A percentile compares a stretch with the other conserved stretches of the same genome.
These are phyloP conservation scores for Lactifluus piperatus DNA, from an alignment of 768 basidiomycete species.

Conservation along the genomic window DNA sequence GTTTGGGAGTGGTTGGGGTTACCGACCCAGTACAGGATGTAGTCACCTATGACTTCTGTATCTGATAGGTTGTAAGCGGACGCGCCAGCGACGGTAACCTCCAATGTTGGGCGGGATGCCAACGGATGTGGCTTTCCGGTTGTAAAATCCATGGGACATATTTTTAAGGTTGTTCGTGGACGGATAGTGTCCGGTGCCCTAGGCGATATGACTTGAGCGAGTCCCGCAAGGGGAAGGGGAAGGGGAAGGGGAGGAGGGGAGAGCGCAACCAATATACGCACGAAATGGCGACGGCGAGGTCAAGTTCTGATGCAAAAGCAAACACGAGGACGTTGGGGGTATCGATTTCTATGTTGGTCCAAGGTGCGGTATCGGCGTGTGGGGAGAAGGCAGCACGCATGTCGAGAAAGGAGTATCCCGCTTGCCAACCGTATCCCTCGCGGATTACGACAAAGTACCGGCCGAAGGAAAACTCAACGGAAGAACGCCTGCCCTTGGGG, in stretches of 20 bases:
- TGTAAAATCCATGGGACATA: slow-evolving; percentile 1
- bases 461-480: slow-evolving; percentile 6
- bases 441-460: slow-evolving; percentile 8
- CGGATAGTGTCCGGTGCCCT: neutral
- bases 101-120: neutral
- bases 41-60: slow-evolving; percentile 13
- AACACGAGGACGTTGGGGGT: slow-evolving; percentile 6
- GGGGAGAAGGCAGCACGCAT: neutral
- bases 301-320: slow-evolving; percentile 10
- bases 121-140: slow-evolving; percentile 8
- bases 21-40: slow-evolving; percentile 12
- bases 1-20: neutral
- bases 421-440: slow-evolving; percentile 1
- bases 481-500: neutral
- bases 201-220: neutral
- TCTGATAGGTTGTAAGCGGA: slow-evolving; percentile 10
- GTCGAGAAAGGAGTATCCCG: slow-evolving; percentile 7
- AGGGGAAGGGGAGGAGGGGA: neutral
- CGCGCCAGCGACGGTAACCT: neutral
- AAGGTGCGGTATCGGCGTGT: neutral
- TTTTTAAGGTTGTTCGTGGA: neutral
- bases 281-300: slow-evolving; percentile 10
- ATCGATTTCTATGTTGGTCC: slow-evolving; percentile 8
- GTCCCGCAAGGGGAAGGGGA: neutral
- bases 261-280: neutral